A percentile compares a stretch with the other conserved stretches of the same genome.
Conservation (phyloP, 108 stramenopile genomes). For the Pseudonitzschia multiseries region DNA sequence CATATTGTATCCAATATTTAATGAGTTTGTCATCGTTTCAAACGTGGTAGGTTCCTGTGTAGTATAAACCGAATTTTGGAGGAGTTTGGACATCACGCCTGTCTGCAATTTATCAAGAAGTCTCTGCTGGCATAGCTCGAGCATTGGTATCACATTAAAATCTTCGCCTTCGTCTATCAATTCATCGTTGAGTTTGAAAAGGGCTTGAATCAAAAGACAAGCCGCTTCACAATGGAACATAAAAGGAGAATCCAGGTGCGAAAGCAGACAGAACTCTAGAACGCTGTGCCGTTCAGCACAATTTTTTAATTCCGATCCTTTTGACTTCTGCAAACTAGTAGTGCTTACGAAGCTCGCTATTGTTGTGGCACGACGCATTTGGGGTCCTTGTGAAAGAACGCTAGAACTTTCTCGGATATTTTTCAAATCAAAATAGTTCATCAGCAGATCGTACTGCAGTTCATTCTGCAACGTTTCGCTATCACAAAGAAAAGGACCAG, state of each 20-base stretch:
- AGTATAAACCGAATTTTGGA: not conserved
- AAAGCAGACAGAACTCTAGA: constrained; percentile 27
- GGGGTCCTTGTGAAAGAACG: not conserved
- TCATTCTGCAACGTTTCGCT: constrained; percentile 2
- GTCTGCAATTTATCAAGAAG: not conserved
- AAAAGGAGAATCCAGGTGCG: constrained; percentile 29
- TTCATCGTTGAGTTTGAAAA: not conserved
- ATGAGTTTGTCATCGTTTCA: not conserved
- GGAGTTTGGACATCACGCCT: not conserved
- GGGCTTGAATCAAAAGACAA: constrained; percentile 19
- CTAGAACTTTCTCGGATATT: not conserved
- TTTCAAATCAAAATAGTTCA: constrained; percentile 14
- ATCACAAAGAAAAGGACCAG: not conserved
- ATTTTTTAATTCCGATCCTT: not conserved
- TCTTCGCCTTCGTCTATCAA: not conserved
- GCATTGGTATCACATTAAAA: not conserved
- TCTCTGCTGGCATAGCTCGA: not conserved
- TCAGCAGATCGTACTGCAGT: constrained; percentile 9
- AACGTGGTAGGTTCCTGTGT: not conserved
- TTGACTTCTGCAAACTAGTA: not conserved
- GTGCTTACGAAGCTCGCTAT: not conserved
- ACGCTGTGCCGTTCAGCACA: not conserved
- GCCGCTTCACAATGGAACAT: constrained; percentile 31
- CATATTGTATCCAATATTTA: constrained; percentile 6
- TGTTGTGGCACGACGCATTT: not conserved